Conservation (phyloP, 345 rosid genomes). For the Eucalyptus tenuipes region DNA sequence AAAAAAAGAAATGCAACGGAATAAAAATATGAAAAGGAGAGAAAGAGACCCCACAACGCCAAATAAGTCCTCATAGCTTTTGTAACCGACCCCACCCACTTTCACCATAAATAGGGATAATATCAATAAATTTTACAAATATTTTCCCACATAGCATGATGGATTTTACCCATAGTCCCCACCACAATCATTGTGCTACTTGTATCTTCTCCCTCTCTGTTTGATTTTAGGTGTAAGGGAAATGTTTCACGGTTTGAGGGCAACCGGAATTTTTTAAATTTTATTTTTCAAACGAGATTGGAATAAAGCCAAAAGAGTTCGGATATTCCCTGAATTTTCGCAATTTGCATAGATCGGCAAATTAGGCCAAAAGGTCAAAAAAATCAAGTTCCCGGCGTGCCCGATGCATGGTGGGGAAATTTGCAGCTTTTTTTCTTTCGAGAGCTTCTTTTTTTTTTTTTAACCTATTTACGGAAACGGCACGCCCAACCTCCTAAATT, state of each 20-base stretch:
- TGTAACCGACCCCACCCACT: conserved; percentile 40
- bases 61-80: neutral
- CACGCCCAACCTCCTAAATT: neutral
- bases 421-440: neutral
- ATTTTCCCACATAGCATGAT: neutral
- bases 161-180: neutral
- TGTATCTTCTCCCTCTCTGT: no score
- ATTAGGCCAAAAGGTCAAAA: neutral
- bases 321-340: neutral
- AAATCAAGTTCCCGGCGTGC: neutral
- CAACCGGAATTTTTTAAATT: neutral
- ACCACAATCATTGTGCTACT: conserved; percentile 28
- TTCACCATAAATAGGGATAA: conserved; percentile 1
- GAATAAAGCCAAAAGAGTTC: neutral
- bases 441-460: neutral
- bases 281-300: neutral
- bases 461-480: neutral
- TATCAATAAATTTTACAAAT: neutral
- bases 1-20: neutral
- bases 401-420: neutral
- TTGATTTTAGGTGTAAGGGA: no score
- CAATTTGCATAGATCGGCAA: neutral
- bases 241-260: neutral
- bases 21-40: neutral
- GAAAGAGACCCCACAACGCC: neutral